These are phyloP conservation scores for Spatholobus suberectus DNA, from an alignment of 306 rosid species.

Conservation along the genomic window DNA sequence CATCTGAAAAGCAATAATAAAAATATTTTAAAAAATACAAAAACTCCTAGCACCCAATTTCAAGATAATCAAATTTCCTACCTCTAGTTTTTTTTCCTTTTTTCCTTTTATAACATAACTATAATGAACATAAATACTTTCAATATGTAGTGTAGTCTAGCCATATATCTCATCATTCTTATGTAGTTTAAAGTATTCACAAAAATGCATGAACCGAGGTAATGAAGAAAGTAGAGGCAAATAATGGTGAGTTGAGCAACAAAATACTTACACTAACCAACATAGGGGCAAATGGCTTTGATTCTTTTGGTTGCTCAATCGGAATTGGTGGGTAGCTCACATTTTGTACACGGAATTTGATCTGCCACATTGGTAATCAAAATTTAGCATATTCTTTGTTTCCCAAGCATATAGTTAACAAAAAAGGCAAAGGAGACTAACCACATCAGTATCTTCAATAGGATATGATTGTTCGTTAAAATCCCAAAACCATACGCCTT, in stretches of 20 bases:
- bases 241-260: too few relatives aligned
- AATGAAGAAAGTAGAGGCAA: too few relatives aligned
- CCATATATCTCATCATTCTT: neutral
- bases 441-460: constrained; percentile 64
- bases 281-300: constrained; percentile 85
- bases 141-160: neutral
- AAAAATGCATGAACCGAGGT: too few relatives aligned
- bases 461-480: constrained; percentile 39
- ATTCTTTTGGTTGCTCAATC: constrained; percentile 67
- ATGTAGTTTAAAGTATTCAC: too few relatives aligned
- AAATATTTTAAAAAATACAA: neutral
- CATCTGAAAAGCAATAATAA: neutral
- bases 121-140: neutral
- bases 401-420: constrained; percentile 29
- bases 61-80: neutral
- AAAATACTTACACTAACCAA: too few relatives aligned
- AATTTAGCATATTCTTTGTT: constrained; percentile 25
- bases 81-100: neutral
- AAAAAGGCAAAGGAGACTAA: constrained; percentile 42
- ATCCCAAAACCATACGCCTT: constrained; percentile 71
- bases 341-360: constrained; percentile 63
- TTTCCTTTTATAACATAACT: neutral
- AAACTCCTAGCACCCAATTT: neutral
- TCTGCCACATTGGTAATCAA: constrained; percentile 49
- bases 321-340: constrained; percentile 75